phyloP scores from a whole-genome alignment of 345 rosid genomes.

The Eucalyptus caleyi region DNA sequence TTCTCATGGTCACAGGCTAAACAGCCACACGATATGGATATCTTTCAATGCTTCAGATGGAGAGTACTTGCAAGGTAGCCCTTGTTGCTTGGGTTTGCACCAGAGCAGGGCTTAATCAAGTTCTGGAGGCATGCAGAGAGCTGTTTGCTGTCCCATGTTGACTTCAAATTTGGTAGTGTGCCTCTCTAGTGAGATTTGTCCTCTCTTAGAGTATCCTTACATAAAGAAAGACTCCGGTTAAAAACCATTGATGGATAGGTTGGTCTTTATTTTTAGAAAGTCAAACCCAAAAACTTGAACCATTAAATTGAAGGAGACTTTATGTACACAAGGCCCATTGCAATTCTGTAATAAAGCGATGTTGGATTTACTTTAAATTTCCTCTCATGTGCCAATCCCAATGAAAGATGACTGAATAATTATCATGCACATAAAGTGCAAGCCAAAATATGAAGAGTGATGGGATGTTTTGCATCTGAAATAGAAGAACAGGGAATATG shows the following conservation, averaged over 20 bases:
- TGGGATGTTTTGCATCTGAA: neutral
- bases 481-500: neutral
- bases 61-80: neutral
- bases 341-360: neutral
- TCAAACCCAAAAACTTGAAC: neutral
- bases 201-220: neutral
- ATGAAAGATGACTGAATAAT: neutral
- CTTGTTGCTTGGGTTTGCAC: neutral
- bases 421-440: neutral
- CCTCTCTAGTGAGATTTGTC: neutral
- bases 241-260: neutral
- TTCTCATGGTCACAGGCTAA: neutral
- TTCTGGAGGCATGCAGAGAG: neutral
- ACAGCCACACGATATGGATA: neutral
- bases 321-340: neutral
- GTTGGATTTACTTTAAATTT: neutral
- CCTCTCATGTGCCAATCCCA: neutral
- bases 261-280: neutral
- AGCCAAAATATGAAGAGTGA: neutral
- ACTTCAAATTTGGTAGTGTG: neutral
- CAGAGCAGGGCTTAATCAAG: neutral
- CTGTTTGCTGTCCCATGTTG: neutral
- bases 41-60: neutral
- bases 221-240: neutral
- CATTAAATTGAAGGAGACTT: neutral